Evolutionary conservation across 805 yeast genomes (phyloP).

Genomic region (Metschnikowia colocasiae): DNA sequence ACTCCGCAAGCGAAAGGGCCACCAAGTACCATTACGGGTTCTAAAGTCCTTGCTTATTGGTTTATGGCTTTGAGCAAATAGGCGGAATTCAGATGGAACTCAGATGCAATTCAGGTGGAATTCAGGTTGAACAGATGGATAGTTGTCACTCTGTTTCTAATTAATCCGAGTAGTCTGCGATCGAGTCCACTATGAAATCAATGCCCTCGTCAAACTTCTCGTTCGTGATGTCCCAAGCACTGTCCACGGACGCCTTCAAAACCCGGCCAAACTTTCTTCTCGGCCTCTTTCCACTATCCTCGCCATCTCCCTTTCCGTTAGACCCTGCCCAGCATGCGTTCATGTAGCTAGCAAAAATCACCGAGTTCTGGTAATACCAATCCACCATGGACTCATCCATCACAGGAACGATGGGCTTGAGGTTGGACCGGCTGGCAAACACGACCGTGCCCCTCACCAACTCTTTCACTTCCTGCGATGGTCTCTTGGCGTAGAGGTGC

Average conservation of each 20-base stretch:
- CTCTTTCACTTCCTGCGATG: constrained; percentile 49
- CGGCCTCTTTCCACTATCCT: constrained; percentile 57
- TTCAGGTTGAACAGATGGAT: neutral
- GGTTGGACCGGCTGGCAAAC: constrained; percentile 62
- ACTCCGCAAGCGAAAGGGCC: too few species aligned
- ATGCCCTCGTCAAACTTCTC: constrained; percentile 84
- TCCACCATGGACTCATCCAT: constrained; percentile 87
- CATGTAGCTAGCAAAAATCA: constrained; percentile 68
- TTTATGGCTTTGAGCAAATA: too few species aligned
- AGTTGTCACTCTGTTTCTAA: neutral
- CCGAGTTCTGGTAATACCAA: constrained; percentile 86
- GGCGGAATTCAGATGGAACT: too few species aligned
- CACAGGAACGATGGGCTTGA: constrained; percentile 77
- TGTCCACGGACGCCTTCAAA: constrained; percentile 65
- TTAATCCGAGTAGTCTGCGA: constrained; percentile 41
- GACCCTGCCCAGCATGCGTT: constrained; percentile 77
- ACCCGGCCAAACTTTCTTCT: constrained; percentile 92
- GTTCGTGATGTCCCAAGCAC: constrained; percentile 69
- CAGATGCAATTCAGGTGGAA: too few species aligned
- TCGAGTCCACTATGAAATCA: constrained; percentile 76
- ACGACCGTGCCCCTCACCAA: constrained; percentile 66
- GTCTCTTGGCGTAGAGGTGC: constrained; percentile 81
- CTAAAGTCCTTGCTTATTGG: too few species aligned
- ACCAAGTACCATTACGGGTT: too few species aligned
- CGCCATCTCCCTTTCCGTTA: constrained; percentile 28